A percentile compares a stretch with the other conserved stretches of the same genome.
Conservation (phyloP, 2,329 filamentous ascomycete genomes). For the Biscogniauxia marginata region DNA sequence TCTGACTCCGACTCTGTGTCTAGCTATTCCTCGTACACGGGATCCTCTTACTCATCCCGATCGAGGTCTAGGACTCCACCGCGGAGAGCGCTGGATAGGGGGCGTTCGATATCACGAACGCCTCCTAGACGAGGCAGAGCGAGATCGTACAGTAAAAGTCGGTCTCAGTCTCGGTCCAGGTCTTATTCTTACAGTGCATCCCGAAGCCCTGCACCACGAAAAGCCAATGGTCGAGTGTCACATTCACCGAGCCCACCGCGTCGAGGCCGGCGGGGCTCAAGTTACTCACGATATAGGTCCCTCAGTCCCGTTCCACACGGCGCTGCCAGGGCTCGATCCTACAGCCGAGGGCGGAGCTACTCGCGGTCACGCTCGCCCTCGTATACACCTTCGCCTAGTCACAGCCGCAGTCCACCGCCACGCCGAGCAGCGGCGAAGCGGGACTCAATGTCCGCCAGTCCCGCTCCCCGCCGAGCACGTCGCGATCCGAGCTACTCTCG, state of each 20-base stretch:
- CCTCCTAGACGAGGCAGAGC: slow-evolving; percentile 32
- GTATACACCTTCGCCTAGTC: slow-evolving; percentile 25
- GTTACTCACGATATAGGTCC: slow-evolving; percentile 9
- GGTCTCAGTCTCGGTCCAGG: slow-evolving; percentile 37
- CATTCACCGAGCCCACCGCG: slow-evolving; percentile 10
- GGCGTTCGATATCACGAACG: slow-evolving; percentile 36
- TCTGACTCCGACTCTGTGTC: slow-evolving; percentile 72
- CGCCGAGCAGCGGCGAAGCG: slow-evolving; percentile 19
- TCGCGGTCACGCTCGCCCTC: slow-evolving; percentile 24
- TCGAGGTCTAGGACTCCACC: slow-evolving; percentile 46
- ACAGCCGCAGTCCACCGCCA: slow-evolving; percentile 22
- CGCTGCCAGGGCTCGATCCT: slow-evolving; percentile 17
- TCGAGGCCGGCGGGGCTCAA: slow-evolving; percentile 9
- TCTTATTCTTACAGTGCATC: slow-evolving; percentile 32
- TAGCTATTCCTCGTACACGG: slow-evolving; percentile 74
- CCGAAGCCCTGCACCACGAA: slow-evolving; percentile 28
- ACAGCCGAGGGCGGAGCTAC: slow-evolving; percentile 23
- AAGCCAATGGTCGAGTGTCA: slow-evolving; percentile 7
- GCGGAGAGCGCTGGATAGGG: slow-evolving; percentile 36
- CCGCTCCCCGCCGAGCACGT: slow-evolving; percentile 10
- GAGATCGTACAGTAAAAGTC: slow-evolving; percentile 32
- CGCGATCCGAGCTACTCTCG: slow-evolving; percentile 18
- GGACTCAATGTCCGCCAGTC: slow-evolving; percentile 21
- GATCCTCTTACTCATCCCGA: slow-evolving; percentile 58
- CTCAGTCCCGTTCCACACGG: slow-evolving; percentile 12